These are phyloP conservation scores for Fusarium newnesense DNA, from an alignment of 2,329 filamentous ascomycete species.

Conservation along the genomic window DNA sequence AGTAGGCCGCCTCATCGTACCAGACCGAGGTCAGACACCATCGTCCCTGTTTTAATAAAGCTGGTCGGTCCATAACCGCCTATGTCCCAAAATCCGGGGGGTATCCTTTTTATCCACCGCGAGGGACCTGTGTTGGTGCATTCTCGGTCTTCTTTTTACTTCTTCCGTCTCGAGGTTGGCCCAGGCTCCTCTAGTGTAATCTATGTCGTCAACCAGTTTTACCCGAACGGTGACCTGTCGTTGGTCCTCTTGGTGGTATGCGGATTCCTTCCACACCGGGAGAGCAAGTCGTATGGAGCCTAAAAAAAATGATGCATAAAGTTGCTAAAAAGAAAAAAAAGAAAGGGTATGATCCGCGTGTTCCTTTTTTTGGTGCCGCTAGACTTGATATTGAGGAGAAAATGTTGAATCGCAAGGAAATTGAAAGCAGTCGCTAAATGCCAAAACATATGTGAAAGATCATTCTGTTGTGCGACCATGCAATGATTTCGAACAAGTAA, in stretches of 20 bases:
- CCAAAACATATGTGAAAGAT: constrained; percentile 53
- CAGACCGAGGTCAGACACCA: constrained; percentile 43
- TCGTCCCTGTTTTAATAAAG: constrained; percentile 37
- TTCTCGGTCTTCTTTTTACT: constrained; percentile 47
- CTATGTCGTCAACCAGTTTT: constrained; percentile 44
- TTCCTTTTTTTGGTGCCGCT: constrained; percentile 54
- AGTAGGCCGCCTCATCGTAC: constrained; percentile 45
- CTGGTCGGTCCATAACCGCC: constrained; percentile 25
- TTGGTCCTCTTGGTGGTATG: constrained; percentile 29
- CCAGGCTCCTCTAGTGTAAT: constrained; percentile 40
- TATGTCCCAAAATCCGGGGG: constrained; percentile 35
- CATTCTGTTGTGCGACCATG: constrained; percentile 45
- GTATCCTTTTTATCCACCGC: constrained; percentile 43
- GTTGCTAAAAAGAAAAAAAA: constrained; percentile 39
- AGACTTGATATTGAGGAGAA: constrained; percentile 51
- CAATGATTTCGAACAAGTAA: constrained; percentile 48
- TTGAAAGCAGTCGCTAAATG: constrained; percentile 57
- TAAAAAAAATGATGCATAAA: constrained; percentile 38
- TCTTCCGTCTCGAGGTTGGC: constrained; percentile 44
- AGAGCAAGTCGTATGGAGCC: constrained; percentile 39
- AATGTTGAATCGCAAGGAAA: constrained; percentile 48
- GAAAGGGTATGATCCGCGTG: constrained; percentile 52
- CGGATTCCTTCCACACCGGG: constrained; percentile 27
- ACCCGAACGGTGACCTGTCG: constrained; percentile 37
- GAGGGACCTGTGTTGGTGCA: constrained; percentile 46